Evolutionary conservation across 2,329 filamentous ascomycete genomes (phyloP).

Genomic region (Hypoxylon sp.): DNA sequence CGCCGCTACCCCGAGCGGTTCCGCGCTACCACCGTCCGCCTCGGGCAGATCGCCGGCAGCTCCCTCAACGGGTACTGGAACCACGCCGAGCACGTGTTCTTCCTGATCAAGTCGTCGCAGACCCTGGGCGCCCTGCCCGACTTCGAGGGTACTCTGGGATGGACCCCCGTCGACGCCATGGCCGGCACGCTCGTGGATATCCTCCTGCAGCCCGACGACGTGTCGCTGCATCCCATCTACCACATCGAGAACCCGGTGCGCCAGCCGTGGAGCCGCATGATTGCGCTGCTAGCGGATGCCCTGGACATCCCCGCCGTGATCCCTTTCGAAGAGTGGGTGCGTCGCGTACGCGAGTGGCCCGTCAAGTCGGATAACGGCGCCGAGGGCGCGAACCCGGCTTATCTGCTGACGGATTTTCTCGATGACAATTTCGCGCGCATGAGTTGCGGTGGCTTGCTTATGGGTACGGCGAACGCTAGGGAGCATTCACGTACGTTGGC

Average conservation of each 20-base stretch:
- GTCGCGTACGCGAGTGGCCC: slow-evolving; percentile 39
- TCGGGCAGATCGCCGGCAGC: slow-evolving; percentile 68
- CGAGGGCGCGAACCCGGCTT: slow-evolving; percentile 48
- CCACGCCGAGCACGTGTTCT: slow-evolving; percentile 63
- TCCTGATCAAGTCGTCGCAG: slow-evolving; percentile 66
- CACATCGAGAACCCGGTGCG: slow-evolving; percentile 52
- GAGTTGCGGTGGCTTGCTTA: slow-evolving; percentile 50
- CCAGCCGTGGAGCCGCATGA: slow-evolving; percentile 48
- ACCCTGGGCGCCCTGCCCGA: slow-evolving; percentile 60
- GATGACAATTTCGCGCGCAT: slow-evolving; percentile 50
- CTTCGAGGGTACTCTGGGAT: slow-evolving; percentile 58
- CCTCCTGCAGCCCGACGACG: slow-evolving; percentile 20
- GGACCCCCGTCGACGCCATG: slow-evolving; percentile 62
- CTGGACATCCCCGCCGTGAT: slow-evolving; percentile 45
- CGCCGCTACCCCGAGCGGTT: slow-evolving; percentile 59
- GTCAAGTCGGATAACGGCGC: slow-evolving; percentile 11
- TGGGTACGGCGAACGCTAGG: slow-evolving; percentile 43
- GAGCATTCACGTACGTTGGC: slow-evolving; percentile 45
- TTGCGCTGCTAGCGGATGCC: slow-evolving; percentile 29
- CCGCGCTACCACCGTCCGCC: slow-evolving; percentile 59
- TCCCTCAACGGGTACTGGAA: slow-evolving; percentile 68
- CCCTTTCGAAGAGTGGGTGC: slow-evolving; percentile 49
- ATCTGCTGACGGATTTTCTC: slow-evolving; percentile 48
- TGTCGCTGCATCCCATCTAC: slow-evolving; percentile 41
- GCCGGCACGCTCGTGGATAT: slow-evolving; percentile 49